A percentile compares a stretch with the other conserved stretches of the same genome.
Evolutionary conservation across 768 basidiomycete genomes (phyloP).

Genomic region (Antrodiella citrinella): DNA sequence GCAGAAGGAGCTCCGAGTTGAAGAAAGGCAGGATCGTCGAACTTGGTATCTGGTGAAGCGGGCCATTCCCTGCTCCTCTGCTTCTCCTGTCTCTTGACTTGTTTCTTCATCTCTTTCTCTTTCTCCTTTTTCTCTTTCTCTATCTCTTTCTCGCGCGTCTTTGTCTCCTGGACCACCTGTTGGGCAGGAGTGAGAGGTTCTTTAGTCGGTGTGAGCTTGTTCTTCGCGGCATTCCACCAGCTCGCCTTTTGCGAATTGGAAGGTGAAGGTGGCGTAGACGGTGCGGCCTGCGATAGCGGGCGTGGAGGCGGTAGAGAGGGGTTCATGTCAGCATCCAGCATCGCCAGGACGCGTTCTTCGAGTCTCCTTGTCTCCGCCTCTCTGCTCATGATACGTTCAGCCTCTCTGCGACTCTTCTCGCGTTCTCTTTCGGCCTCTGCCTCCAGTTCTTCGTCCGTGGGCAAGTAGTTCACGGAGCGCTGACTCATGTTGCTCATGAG

Average conservation of each 20-base stretch:
- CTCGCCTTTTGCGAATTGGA: slow-evolving; percentile 56
- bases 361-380: slow-evolving; percentile 56
- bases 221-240: slow-evolving; percentile 76
- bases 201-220: slow-evolving; percentile 71
- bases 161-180: slow-evolving; percentile 70
- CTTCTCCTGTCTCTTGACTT: slow-evolving; percentile 15
- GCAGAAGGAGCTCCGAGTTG: slow-evolving; percentile 50
- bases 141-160: slow-evolving; percentile 53
- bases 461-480: slow-evolving; percentile 30
- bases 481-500: slow-evolving; percentile 44
- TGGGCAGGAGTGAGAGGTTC: slow-evolving; percentile 78
- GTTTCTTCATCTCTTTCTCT: slow-evolving; percentile 26
- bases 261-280: slow-evolving; percentile 49
- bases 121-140: slow-evolving; percentile 31
- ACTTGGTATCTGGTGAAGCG: slow-evolving; percentile 41
- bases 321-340: slow-evolving; percentile 45
- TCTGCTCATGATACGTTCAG: slow-evolving; percentile 63
- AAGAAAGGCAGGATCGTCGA: slow-evolving; percentile 47
- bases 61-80: slow-evolving; percentile 42
- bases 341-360: slow-evolving; percentile 71
- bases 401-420: slow-evolving; percentile 67
- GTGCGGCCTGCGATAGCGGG: slow-evolving; percentile 42
- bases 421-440: slow-evolving; percentile 74
- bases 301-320: slow-evolving; percentile 48
- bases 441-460: slow-evolving; percentile 73